Evolutionary conservation across 768 basidiomycete species (phyloP), one percentile per base, ranked within the genome.

Genomic region (Cantharellus cinnabarinus): DNA sequence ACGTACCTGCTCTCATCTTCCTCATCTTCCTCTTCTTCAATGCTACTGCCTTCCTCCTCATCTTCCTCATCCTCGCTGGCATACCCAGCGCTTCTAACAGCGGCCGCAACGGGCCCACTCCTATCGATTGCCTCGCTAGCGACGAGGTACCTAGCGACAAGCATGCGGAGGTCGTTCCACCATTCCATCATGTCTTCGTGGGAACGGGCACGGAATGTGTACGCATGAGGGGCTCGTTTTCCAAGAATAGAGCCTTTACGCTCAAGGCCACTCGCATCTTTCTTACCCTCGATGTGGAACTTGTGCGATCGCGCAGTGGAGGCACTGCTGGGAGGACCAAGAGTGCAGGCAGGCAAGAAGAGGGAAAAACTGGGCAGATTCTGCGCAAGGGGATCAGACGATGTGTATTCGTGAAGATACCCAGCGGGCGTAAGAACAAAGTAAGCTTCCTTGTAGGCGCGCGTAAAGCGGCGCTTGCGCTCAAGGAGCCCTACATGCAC

Each of bases 151-250:
- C 89, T 71, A 29, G 91, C 89, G 65, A 90, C 93, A 44, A 94
- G 73, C 89, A 93, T 91, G 62, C 88, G 72, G 44, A 93, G 75
- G 67, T 98, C 95, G 67, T 98, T 98, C 95, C 95, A 99, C 89
- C 95, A 95, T 72, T 99, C 95, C 89, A 97, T 89, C 89, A 97
- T 90, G 64, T 97, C 94, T 63, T 98, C 94, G 63, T 85, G 80
- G 60, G 82, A 85, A 61, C 94, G 73, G 52, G 86, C 79, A 41
- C 90, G 78, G 76, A 99, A 98, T 55, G 82, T 86, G 81, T 86
- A 98, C 38, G 88, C 88, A 65, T 80, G 77, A 58, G 79, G 73
- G 34, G 75, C 70, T 42, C 71, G 66, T 15, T 58, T 59, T 15
- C 58, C 59, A 52, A 64, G 54, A n/a, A 61, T 58, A 54, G 71